Evolutionary conservation across 192 early-diverging fungal species (phyloP).

Genomic region (Backusella parvicylindrica): DNA sequence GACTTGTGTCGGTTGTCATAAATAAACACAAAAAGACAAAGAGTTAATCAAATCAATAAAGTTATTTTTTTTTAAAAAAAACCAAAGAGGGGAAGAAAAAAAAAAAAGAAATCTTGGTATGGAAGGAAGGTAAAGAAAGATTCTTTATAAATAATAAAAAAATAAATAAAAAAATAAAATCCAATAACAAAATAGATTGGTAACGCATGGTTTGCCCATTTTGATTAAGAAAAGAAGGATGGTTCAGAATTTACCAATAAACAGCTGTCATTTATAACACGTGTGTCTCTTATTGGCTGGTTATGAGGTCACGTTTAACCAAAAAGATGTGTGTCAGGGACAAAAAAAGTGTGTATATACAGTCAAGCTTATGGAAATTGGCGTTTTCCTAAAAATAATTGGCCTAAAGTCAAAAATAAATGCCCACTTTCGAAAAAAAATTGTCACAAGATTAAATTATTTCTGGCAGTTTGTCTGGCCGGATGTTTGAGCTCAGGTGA

Average conservation of each 20-base stretch:
- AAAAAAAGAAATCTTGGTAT: not conserved
- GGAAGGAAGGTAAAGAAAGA: not conserved
- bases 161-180: not conserved
- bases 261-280: not conserved
- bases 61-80: not conserved
- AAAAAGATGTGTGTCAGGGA: conserved; percentile 1
- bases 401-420: no score
- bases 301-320: conserved; percentile 11
- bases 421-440: no score
- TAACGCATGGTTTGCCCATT: not conserved
- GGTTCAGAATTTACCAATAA: conserved; percentile 1
- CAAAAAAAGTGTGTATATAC: not conserved
- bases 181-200: conserved; percentile 9
- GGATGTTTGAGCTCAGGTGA: conserved; percentile 1
- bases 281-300: conserved; percentile 15
- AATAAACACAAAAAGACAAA: not conserved
- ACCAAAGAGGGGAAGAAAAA: not conserved
- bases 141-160: not conserved
- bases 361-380: no score
- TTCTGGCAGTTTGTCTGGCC: no score
- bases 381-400: no score
- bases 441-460: no score
- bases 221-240: not conserved
- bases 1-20: not conserved
- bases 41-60: not conserved